Evolutionary conservation across 129 eudicot species (phyloP).

Genomic region (Glebionis coronaria): DNA sequence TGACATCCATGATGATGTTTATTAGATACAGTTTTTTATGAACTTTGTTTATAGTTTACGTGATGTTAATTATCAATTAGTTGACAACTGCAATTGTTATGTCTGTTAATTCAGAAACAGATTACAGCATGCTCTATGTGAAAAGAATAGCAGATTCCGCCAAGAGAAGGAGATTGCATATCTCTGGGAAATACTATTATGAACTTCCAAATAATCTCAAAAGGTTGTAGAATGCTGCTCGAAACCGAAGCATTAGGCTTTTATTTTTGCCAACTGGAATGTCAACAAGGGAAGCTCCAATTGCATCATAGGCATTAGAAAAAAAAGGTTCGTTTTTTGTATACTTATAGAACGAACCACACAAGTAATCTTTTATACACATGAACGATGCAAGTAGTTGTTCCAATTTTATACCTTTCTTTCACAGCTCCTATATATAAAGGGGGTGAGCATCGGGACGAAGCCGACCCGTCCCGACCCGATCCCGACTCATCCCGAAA

Average conservation of each 20-base stretch:
- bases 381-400: no score
- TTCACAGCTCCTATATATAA: no score
- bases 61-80: background rate
- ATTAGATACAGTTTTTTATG: slow-evolving; percentile 8
- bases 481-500: no score
- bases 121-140: slow-evolving; percentile 85
- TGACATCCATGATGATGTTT: background rate
- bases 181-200: slow-evolving; percentile 57
- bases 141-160: slow-evolving; percentile 91
- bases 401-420: no score
- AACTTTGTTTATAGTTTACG: background rate
- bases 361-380: slow-evolving; percentile 40
- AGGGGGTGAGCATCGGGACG: no score
- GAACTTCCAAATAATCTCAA: no score
- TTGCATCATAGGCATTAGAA: no score
- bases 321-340: no score
- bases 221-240: slow-evolving; percentile 50
- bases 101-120: slow-evolving; percentile 31
- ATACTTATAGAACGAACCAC: no score
- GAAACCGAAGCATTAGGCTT: slow-evolving; percentile 46
- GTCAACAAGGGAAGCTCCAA: slow-evolving; percentile 75
- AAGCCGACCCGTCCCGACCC: no score
- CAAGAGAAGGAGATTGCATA: slow-evolving; percentile 52
- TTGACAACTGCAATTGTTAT: slow-evolving; percentile 7
- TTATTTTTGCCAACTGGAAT: slow-evolving; percentile 64